These are phyloP conservation scores for Lactarius trivialis DNA, from an alignment of 768 basidiomycete genomes.

Conservation along the genomic window DNA sequence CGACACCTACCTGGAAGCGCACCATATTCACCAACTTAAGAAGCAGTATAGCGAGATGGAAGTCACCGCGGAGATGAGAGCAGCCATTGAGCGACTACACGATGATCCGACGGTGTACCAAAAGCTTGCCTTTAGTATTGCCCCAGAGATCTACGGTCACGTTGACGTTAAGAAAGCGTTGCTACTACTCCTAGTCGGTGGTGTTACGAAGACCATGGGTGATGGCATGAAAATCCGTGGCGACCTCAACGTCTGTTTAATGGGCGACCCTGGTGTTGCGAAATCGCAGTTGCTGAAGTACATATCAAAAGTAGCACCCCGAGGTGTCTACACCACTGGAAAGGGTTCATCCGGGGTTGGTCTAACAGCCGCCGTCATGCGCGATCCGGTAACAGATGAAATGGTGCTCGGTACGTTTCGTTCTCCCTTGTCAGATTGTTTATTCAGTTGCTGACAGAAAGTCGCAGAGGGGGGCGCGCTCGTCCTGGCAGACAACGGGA, in stretches of 20 bases:
- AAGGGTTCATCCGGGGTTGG: slow-evolving; percentile 98
- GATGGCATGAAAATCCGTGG: slow-evolving; percentile 99
- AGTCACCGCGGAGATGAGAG: slow-evolving; percentile 75
- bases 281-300: slow-evolving; percentile 97
- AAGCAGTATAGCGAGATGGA: slow-evolving; percentile 97
- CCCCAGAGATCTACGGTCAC: slow-evolving; percentile 98
- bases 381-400: slow-evolving; percentile 98
- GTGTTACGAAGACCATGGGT: slow-evolving; percentile 89
- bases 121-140: slow-evolving; percentile 87
- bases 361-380: slow-evolving; percentile 97
- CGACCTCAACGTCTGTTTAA: slow-evolving; percentile 94
- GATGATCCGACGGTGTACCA: slow-evolving; percentile 76
- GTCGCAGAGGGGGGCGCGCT: slow-evolving; percentile 94
- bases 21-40: slow-evolving; percentile 89
- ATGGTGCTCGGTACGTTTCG: slow-evolving; percentile 85
- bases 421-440: neutral
- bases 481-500: slow-evolving; percentile 97
- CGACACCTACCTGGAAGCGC: slow-evolving; percentile 92
- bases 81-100: slow-evolving; percentile 59
- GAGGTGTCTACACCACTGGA: slow-evolving; percentile 97
- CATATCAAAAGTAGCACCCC: slow-evolving; percentile 95
- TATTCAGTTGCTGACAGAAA: neutral
- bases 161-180: slow-evolving; percentile 96
- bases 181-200: slow-evolving; percentile 86
- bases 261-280: slow-evolving; percentile 99